Evolutionary conservation across 352 stramenopile species (phyloP), one percentile per base, ranked within the genome.

Genomic region (Phytophthora fragariae): DNA sequence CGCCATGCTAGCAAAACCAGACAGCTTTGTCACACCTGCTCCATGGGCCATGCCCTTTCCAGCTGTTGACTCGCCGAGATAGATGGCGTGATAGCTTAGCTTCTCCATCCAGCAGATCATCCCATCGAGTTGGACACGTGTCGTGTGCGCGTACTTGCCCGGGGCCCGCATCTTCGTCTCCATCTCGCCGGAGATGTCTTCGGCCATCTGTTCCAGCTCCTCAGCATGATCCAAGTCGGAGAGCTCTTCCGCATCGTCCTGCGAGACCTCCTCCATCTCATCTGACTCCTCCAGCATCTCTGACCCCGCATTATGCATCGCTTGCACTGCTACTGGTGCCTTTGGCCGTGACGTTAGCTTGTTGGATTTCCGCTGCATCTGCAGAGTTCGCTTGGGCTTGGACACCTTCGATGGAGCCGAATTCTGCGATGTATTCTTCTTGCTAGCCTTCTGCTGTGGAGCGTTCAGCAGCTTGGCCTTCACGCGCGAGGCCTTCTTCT

Each of bases 401-500:
- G 15, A 52, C 5, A 24, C 44, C 44, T 52, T 19, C 5, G 44
- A 52, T 52, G 44, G 44, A 9, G 44, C 17, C 44, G 5, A 52
- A 10, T 52, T 52, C 17, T 27, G 44, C 6, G 44, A 52, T 5
- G 6, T 17, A 52, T 52, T 52, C 15, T 15, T 50, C 41, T 50
- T 50, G 41, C 41, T 21, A 50, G 17, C 44, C 54, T 60, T 60
- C 31, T 47, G 47, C 54, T 4, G 31, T 47, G 17, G 54, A 47
- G 27, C 54, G 19, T 60, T 60, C 31, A 31, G 31, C 31, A 49
- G 29, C 29, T 60, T 17, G 54, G 27, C 27, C 54, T 39, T 60
- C 54, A 49, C 44, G 54, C 27, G 54, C 31, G 54, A 60, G 29
- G 54, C 29, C 31, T 60, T 47, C 54, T 60, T 60, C 54, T 47